These are phyloP conservation scores for Phanerodontia chrysosporium DNA, from an alignment of 768 basidiomycete species.

Conservation along the genomic window DNA sequence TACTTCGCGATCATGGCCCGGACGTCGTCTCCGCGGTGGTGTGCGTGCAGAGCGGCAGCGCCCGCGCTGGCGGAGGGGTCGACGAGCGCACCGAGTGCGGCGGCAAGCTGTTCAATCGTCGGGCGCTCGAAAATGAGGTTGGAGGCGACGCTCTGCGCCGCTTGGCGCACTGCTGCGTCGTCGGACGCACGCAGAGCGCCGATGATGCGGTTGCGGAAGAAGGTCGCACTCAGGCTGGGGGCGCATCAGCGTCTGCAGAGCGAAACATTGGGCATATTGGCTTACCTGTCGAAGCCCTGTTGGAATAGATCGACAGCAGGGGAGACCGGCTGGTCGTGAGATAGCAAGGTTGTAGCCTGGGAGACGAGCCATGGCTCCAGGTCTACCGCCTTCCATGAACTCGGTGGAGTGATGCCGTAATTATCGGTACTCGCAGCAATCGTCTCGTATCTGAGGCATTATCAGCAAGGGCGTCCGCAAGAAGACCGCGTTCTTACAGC, in stretches of 20 bases:
- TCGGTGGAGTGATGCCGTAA: constrained; percentile 12
- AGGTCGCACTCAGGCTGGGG: constrained; percentile 13
- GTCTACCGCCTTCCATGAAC: constrained; percentile 5
- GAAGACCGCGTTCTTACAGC: constrained; percentile 27
- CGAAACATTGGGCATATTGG: not conserved
- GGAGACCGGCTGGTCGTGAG: not conserved
- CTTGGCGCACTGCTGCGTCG: not conserved
- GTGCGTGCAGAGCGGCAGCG: not conserved
- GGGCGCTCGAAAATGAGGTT: constrained; percentile 13
- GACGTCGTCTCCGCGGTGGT: not conserved
- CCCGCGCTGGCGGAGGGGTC: not conserved
- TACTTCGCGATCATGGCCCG: constrained; percentile 1
- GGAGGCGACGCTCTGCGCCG: not conserved
- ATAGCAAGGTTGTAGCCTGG: constrained; percentile 5
- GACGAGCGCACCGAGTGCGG: not conserved
- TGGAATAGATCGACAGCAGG: constrained; percentile 5
- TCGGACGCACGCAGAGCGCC: constrained; percentile 5
- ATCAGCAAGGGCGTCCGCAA: constrained; percentile 5
- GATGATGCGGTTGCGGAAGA: constrained; percentile 13
- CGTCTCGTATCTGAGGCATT: constrained; percentile 10
- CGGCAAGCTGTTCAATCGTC: constrained; percentile 6
- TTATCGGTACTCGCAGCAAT: constrained; percentile 10
- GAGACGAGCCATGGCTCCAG: constrained; percentile 11
- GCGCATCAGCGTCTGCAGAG: not conserved
- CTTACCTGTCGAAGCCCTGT: constrained; percentile 14